These are phyloP conservation scores for Staphylotrichum longicolle DNA, from an alignment of 495 filamentous ascomycete genomes.

Conservation along the genomic window DNA sequence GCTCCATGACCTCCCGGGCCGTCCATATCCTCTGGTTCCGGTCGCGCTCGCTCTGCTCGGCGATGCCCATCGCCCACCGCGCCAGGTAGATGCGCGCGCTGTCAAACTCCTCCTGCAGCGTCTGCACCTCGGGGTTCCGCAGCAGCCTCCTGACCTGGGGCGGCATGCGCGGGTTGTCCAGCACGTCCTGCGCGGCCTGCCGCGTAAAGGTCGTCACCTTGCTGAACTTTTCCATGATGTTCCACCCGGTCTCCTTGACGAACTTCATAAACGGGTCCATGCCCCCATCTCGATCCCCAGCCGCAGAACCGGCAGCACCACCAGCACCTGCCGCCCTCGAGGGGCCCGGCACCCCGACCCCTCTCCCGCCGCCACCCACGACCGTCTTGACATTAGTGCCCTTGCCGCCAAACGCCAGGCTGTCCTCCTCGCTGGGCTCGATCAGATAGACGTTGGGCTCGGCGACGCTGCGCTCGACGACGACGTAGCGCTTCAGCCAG, in stretches of 20 bases:
- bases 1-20: constrained; percentile 84
- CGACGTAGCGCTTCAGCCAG: constrained; percentile 82
- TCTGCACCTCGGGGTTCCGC: constrained; percentile 92
- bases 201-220: constrained; percentile 95
- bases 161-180: constrained; percentile 83
- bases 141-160: constrained; percentile 82
- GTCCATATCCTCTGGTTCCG: constrained; percentile 85
- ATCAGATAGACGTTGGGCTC: constrained; percentile 89
- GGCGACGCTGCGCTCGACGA: constrained; percentile 74
- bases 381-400: constrained; percentile 46
- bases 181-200: constrained; percentile 84
- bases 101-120: constrained; percentile 93
- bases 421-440: constrained; percentile 82
- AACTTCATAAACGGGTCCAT: constrained; percentile 97
- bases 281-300: constrained; percentile 56
- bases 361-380: constrained; percentile 25
- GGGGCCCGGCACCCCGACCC: constrained; percentile 26
- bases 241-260: constrained; percentile 94
- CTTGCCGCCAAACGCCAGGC: constrained; percentile 70
- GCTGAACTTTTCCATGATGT: constrained; percentile 88
- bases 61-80: constrained; percentile 97
- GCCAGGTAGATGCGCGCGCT: constrained; percentile 91
- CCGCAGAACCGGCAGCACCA: constrained; percentile 24
- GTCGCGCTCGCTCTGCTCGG: constrained; percentile 90
- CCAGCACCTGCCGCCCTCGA: constrained; percentile 7